Base-by-base conservation (phyloP, 106 monocot species). In the Triglochin maritima region DNA sequence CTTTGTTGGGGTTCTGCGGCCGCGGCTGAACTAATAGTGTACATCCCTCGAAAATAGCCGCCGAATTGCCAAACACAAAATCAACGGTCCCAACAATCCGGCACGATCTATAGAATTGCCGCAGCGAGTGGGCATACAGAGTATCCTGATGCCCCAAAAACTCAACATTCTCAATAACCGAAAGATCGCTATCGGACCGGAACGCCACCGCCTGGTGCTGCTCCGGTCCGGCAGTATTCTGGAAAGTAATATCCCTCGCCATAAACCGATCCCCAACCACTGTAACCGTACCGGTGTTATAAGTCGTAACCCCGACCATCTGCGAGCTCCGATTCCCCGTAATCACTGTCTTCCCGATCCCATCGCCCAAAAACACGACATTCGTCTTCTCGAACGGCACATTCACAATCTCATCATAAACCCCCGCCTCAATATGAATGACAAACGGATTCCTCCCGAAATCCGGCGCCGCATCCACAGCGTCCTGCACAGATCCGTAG, bases 151-250 rank as follows among this genome's bases (percentile, higher is more conserved):
- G 94, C 9, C 90, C 94, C 7, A 78, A 46, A 67, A 95, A 87
- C 68, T 95, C 95, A 11, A 95, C 90, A 14, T 64, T 69, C 49
- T 90, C 59, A 4, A 90, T 56, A 42, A 90, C 49, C 2, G 95
- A 90, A 42, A 62, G 69, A 61, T 95, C 90, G 44, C 87, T 87
- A 74, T 95, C 95, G 4, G 81, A 95, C 52, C 79, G 78, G 75
- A 90, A 90, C 0, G 95, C 95, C 50, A 95, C 90, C 9, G 95
- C 95, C 61, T 90, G 95, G 74, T 95, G 95, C 4, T 83, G 83
- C 13, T 79, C 83, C 0, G 81, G 73, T 4, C 85, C 90, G 3
- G 95, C 95, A 1, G 79, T 52, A 69, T 95, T 95, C 79, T 79
- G 79, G 49, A 95, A 66, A 3, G 95, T 95, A 41, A 95, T 56